Conservation (phyloP, 2,329 filamentous ascomycete genomes). For the Cordyceps tenuipes region DNA sequence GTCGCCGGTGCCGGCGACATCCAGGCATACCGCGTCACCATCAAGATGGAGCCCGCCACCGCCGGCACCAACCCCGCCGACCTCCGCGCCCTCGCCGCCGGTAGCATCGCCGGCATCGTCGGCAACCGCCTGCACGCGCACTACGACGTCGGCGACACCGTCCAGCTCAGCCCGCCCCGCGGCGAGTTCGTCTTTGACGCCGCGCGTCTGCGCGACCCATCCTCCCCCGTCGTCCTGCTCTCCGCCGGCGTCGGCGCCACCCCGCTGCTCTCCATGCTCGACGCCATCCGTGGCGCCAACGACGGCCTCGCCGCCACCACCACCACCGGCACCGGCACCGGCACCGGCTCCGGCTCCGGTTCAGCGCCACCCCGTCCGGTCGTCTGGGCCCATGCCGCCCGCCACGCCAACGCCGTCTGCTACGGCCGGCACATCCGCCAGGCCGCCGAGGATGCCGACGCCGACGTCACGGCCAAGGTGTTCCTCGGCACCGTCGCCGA, state of each 20-base stretch:
- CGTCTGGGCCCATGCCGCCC: constrained; percentile 55
- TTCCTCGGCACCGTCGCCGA: constrained; percentile 44
- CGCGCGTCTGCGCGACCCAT: constrained; percentile 27
- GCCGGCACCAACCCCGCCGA: constrained; percentile 19
- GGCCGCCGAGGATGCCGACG: constrained; percentile 23
- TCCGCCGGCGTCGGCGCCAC: constrained; percentile 63
- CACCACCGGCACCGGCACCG: constrained; percentile 15
- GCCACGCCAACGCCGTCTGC: constrained; percentile 41
- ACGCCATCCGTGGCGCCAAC: constrained; percentile 35
- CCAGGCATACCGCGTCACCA: constrained; percentile 57
- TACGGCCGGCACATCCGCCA: constrained; percentile 44
- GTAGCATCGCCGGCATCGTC: constrained; percentile 37
- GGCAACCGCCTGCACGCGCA: constrained; percentile 44
- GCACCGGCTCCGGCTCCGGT: background rate
- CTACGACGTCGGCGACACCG: constrained; percentile 40
- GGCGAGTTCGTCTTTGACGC: constrained; percentile 56
- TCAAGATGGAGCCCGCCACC: constrained; percentile 51
- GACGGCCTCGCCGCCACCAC: constrained; percentile 43
- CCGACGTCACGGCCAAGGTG: constrained; percentile 27
- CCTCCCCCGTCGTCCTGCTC: constrained; percentile 53
- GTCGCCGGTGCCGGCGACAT: constrained; percentile 24
- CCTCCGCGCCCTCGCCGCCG: constrained; percentile 20
- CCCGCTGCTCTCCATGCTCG: constrained; percentile 57
- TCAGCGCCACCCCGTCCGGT: constrained; percentile 35
- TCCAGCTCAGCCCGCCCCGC: constrained; percentile 47